Base-by-base conservation (phyloP, 2,329 filamentous ascomycete genomes). In the Emmonsiellopsis sp. region DNA sequence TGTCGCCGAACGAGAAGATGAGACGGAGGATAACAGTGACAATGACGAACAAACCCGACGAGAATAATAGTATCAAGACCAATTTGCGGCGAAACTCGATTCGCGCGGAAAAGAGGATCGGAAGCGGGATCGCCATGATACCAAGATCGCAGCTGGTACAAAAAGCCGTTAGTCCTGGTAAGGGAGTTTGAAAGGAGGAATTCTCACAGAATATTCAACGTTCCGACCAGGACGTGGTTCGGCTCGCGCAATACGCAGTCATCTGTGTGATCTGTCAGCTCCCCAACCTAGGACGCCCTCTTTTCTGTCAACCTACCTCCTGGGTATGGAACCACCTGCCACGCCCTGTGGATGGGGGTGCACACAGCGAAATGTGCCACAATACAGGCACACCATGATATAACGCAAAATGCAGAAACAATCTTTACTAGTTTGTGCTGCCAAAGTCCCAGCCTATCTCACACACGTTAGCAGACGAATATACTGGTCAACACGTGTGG, bases 301-400 rank as follows among this genome's bases (percentile, higher is more conserved):
- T 39, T 39, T 39, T 39, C 36, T 13, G 42, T 44, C 14, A 14
- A 3, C 14, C 9, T 44, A 17, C 42, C 42, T 44, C 42, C 42
- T 17, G 42, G 44, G 40, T 46, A 49, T 5, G 59, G 59, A 42
- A 60, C 59, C 11, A 61, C 36, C 42, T 61, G 59, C 59, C 58
- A 61, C 2, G 34, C 57, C 34, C 32, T 57, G 9, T 51, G 36
- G 10, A 58, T 42, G 0, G 59, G 58, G 2, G 34, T 32, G 32
- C 59, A 61, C 7, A 56, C 53, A 10, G 42, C 49, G n/a, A 61
- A 50, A 37, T 61, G 51, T 43, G 58, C 55, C 5, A 60, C 40
- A 7, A 68, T 52, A 34, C 59, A 65, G 6, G 56, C 60, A 2
- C 67, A 48, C 58, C 62, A 67, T 11, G 62, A 65, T 8, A 57